Evolutionary conservation across 257 asterid species (phyloP).

Genomic region (Salvia miltiorrhiza): DNA sequence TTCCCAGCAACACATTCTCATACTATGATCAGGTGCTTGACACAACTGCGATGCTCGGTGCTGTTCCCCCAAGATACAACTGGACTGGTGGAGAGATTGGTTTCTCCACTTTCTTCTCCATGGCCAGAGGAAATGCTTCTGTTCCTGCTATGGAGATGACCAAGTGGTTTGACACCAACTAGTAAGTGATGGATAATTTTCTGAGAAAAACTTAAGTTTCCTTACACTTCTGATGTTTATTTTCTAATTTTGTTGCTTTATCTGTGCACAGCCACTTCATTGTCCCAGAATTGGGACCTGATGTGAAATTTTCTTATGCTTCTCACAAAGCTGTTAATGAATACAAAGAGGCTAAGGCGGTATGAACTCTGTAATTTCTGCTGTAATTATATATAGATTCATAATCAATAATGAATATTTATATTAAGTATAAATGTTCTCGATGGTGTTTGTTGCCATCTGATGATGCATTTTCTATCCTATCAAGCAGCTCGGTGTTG

Average conservation of each 20-base stretch:
- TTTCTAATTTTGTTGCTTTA: background rate
- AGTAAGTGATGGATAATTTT: slow-evolving; percentile 53
- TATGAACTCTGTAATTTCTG: slow-evolving; percentile 25
- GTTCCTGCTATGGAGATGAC: slow-evolving; percentile 99
- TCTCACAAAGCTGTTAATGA: slow-evolving; percentile 91
- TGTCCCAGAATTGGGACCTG: slow-evolving; percentile 93
- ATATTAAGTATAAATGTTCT: background rate
- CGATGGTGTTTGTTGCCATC: background rate
- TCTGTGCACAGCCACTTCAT: slow-evolving; percentile 80
- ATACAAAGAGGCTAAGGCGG: slow-evolving; percentile 90
- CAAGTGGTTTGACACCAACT: slow-evolving; percentile 99
- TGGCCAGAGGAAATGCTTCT: slow-evolving; percentile 99
- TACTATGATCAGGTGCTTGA: slow-evolving; percentile 93
- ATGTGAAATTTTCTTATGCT: slow-evolving; percentile 76
- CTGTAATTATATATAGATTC: background rate
- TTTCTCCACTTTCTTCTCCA: slow-evolving; percentile 81
- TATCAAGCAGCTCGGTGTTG: slow-evolving; percentile 74
- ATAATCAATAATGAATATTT: too few relatives aligned
- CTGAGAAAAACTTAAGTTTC: background rate
- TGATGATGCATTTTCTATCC: slow-evolving; percentile 4
- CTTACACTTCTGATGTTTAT: slow-evolving; percentile 4
- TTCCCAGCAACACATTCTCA: slow-evolving; percentile 96
- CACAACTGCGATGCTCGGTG: slow-evolving; percentile 89
- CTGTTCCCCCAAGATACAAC: slow-evolving; percentile 84
- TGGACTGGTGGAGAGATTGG: slow-evolving; percentile 94